A percentile compares a stretch with the other conserved stretches of the same genome.
phyloP scores from a whole-genome alignment of 768 basidiomycete species.

The Lentinula boryana region DNA sequence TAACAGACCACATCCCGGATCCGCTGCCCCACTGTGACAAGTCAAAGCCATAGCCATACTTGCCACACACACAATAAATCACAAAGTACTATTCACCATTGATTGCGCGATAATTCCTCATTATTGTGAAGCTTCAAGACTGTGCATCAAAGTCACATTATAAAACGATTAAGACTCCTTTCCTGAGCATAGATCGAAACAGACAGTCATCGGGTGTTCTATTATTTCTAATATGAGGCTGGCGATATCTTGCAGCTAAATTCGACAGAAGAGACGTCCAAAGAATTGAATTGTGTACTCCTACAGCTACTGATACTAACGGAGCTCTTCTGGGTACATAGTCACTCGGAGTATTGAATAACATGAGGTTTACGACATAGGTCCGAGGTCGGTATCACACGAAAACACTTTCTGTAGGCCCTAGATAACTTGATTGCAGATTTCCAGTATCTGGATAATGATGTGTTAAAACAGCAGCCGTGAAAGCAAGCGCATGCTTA shows the following conservation, averaged over 20 bases:
- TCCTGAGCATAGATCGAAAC: background rate
- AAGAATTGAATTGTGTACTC: background rate
- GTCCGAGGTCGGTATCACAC: constrained; percentile 9
- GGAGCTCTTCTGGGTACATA: background rate
- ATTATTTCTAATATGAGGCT: too few species aligned
- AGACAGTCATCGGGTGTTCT: background rate
- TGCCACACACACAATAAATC: too few species aligned
- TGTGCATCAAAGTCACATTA: too few species aligned
- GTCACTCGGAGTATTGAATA: background rate
- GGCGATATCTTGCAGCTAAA: too few species aligned
- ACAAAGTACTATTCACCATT: too few species aligned
- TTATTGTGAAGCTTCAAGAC: too few species aligned
- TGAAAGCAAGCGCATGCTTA: constrained; percentile 20
- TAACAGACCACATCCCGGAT: background rate
- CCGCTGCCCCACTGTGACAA: background rate
- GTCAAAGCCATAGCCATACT: too few species aligned
- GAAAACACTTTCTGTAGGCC: constrained; percentile 51
- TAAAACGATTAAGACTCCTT: background rate
- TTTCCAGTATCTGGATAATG: constrained; percentile 45
- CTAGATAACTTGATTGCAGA: constrained; percentile 50
- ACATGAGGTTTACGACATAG: background rate
- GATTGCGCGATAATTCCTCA: too few species aligned
- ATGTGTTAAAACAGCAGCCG: background rate
- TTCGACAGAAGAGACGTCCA: background rate
- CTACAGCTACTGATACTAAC: background rate